Evolutionary conservation across 352 stramenopile species (phyloP).

Genomic region (Phytophthora syringae): DNA sequence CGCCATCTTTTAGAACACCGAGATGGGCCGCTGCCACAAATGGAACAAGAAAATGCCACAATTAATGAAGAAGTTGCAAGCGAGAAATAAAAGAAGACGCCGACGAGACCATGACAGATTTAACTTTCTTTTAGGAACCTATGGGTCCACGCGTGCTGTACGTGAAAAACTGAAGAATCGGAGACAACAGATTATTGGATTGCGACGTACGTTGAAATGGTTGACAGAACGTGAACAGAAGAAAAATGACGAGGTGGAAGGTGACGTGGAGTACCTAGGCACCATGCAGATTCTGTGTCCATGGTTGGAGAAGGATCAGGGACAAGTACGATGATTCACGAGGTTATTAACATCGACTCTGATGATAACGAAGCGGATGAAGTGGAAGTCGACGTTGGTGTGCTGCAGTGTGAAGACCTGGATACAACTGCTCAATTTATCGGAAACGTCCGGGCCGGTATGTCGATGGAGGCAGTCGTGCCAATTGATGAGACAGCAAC

Average conservation of each 20-base stretch:
- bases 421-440: too few relatives aligned
- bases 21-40: neutral
- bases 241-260: neutral
- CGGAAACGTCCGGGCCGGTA: too few relatives aligned
- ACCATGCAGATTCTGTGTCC: neutral
- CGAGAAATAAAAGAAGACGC: neutral
- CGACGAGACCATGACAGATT: slow-evolving; percentile 17
- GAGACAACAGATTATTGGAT: neutral
- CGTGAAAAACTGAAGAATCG: neutral
- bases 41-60: neutral
- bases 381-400: neutral
- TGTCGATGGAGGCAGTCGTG: too few relatives aligned
- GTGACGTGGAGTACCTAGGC: neutral
- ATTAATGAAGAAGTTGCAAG: neutral
- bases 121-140: slow-evolving; percentile 6
- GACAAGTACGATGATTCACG: too few relatives aligned
- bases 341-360: neutral
- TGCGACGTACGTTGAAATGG: neutral
- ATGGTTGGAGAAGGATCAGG: neutral
- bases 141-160: slow-evolving; percentile 1
- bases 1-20: neutral
- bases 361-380: neutral
- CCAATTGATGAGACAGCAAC: too few relatives aligned
- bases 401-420: too few relatives aligned
- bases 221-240: neutral